Evolutionary conservation across 2,329 filamentous ascomycete genomes (phyloP).

Genomic region (Sclerotinia trifoliorum): DNA sequence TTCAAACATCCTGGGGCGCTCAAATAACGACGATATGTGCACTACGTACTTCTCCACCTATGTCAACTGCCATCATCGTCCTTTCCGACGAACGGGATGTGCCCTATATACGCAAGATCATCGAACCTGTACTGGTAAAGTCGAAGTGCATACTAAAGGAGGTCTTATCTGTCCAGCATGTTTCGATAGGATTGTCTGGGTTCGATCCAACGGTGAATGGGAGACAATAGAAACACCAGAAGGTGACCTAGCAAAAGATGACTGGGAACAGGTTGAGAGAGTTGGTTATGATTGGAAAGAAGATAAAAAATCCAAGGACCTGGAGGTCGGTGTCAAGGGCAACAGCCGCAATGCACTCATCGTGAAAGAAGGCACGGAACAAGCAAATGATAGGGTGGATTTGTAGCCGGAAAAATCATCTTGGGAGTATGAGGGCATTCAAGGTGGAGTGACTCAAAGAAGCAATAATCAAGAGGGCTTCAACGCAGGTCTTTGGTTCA

Average conservation of each 20-base stretch:
- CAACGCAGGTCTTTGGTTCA: no score
- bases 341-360: not conserved
- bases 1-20: not conserved
- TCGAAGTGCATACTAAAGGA: not conserved
- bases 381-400: not conserved
- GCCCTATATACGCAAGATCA: not conserved
- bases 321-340: not conserved
- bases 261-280: constrained; percentile 17
- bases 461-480: no score
- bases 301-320: not conserved
- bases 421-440: not conserved
- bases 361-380: not conserved
- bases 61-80: constrained; percentile 14
- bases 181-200: constrained; percentile 14
- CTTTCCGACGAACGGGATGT: not conserved
- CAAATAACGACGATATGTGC: not conserved
- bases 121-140: not conserved
- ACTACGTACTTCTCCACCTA: constrained; percentile 17
- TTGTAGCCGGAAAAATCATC: not conserved
- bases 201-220: constrained; percentile 20
- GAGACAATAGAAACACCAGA: constrained; percentile 18
- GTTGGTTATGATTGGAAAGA: constrained; percentile 21
- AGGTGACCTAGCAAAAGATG: constrained; percentile 13
- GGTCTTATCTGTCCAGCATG: constrained; percentile 11
- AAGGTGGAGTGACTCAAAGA: not conserved